These are phyloP conservation scores for Pilasporangium apinafurcum DNA, from an alignment of 352 stramenopile genomes.

Conservation along the genomic window DNA sequence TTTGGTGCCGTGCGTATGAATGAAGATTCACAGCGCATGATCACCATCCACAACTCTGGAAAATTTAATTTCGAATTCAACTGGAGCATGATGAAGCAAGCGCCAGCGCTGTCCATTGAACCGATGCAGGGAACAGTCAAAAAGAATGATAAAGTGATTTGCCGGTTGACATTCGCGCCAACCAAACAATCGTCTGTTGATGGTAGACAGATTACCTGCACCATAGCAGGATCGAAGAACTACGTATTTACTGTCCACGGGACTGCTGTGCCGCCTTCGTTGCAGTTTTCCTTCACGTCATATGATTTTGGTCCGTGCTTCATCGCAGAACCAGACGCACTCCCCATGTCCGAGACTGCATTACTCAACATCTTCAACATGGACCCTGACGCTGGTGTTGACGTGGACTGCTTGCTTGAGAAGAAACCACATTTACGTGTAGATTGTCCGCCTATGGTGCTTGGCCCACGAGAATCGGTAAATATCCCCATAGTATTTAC, in stretches of 20 bases:
- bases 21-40: conserved; percentile 47
- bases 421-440: conserved; percentile 85
- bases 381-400: conserved; percentile 69
- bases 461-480: conserved; percentile 73
- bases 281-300: conserved; percentile 87
- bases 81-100: conserved; percentile 49
- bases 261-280: conserved; percentile 66
- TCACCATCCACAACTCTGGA: conserved; percentile 87
- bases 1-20: conserved; percentile 88
- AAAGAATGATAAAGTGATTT: conserved; percentile 80
- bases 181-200: conserved; percentile 74
- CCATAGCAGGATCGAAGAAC: conserved; percentile 76
- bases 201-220: conserved; percentile 61
- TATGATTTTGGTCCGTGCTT: conserved; percentile 92
- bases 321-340: conserved; percentile 68
- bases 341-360: conserved; percentile 42
- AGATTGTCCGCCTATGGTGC: conserved; percentile 71
- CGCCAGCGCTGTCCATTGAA: conserved; percentile 47
- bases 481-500: conserved; percentile 85
- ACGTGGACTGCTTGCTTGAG: conserved; percentile 88
- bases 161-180: conserved; percentile 72
- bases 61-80: conserved; percentile 96
- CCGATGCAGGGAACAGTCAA: conserved; percentile 81
- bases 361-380: conserved; percentile 83
- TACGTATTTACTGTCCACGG: conserved; percentile 80